A percentile compares a stretch with the other conserved stretches of the same genome.
Evolutionary conservation across 192 early-diverging fungal species (phyloP).

Genomic region (Backusella tuberculispora): DNA sequence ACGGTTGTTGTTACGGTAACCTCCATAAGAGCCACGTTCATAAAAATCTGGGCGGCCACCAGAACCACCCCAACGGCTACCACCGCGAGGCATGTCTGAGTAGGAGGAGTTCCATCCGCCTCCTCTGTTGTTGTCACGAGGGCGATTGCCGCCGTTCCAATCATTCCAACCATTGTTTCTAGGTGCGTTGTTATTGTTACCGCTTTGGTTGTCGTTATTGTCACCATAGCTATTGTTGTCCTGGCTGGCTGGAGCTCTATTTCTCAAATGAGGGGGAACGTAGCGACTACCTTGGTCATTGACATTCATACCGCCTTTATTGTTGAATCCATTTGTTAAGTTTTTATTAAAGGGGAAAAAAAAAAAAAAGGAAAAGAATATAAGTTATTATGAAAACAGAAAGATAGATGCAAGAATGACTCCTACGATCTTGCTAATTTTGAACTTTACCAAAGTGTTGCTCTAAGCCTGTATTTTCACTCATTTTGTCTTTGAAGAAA

Average conservation of each 20-base stretch:
- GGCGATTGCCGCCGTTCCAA: constrained; percentile 27
- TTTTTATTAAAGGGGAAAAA: background rate
- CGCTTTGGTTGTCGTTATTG: constrained; percentile 38
- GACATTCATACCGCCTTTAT: constrained; percentile 70
- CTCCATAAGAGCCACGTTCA: constrained; percentile 46
- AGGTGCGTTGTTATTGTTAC: background rate
- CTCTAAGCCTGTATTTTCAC: constrained; percentile 62
- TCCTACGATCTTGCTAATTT: background rate
- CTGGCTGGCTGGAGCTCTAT: constrained; percentile 29
- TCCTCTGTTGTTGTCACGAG: background rate
- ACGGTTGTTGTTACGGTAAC: constrained; percentile 46
- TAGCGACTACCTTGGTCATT: constrained; percentile 60
- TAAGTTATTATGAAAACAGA: constrained; percentile 3
- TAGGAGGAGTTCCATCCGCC: constrained; percentile 28
- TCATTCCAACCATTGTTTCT: constrained; percentile 42
- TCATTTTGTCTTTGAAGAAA: constrained; percentile 7
- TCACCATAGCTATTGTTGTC: constrained; percentile 32
- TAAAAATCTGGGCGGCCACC: constrained; percentile 40
- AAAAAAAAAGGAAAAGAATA: background rate
- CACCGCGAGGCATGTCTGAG: constrained; percentile 39
- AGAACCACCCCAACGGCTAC: constrained; percentile 46
- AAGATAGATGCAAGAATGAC: background rate
- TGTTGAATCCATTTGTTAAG: constrained; percentile 11
- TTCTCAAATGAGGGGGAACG: constrained; percentile 73
- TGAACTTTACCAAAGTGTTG: constrained; percentile 67